Conservation (phyloP, 108 stramenopile genomes). For the Chaetoceros tenuissimus region DNA sequence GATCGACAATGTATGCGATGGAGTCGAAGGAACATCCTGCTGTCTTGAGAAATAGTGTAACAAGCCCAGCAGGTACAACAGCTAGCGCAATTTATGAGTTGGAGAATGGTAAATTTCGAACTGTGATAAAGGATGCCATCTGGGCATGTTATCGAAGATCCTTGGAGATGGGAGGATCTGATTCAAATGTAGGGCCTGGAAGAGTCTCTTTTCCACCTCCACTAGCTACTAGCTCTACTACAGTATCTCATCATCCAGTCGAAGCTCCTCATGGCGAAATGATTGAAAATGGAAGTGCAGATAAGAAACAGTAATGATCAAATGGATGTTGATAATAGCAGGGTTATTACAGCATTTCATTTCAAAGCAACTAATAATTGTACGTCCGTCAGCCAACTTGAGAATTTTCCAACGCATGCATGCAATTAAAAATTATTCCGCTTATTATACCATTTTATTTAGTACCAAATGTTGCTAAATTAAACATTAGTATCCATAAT, state of each 20-base stretch:
- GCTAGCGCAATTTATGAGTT: conserved; percentile 87
- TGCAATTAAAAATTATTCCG: too few relatives aligned
- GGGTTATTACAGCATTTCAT: too few relatives aligned
- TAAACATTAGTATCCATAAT: too few relatives aligned
- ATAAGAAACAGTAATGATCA: too few relatives aligned
- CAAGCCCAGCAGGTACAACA: conserved; percentile 91
- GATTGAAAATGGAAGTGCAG: too few relatives aligned
- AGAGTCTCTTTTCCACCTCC: conserved; percentile 4
- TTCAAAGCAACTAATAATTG: too few relatives aligned
- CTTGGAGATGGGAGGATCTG: conserved; percentile 73
- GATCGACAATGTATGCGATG: conserved; percentile 81
- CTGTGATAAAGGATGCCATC: conserved; percentile 82
- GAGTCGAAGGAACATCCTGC: conserved; percentile 77
- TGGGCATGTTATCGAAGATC: conserved; percentile 83
- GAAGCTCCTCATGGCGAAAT: not conserved
- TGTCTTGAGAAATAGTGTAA: conserved; percentile 80
- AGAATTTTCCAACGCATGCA: too few relatives aligned
- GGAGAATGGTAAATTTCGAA: conserved; percentile 86
- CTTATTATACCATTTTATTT: too few relatives aligned
- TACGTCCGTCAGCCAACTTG: too few relatives aligned
- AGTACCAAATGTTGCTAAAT: too few relatives aligned
- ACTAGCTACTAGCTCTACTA: not conserved
- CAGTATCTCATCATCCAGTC: not conserved
- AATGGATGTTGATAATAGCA: too few relatives aligned
- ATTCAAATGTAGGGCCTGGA: conserved; percentile 61